Evolutionary conservation across 768 basidiomycete species (phyloP).

Genomic region (Flagelloscypha sp.): DNA sequence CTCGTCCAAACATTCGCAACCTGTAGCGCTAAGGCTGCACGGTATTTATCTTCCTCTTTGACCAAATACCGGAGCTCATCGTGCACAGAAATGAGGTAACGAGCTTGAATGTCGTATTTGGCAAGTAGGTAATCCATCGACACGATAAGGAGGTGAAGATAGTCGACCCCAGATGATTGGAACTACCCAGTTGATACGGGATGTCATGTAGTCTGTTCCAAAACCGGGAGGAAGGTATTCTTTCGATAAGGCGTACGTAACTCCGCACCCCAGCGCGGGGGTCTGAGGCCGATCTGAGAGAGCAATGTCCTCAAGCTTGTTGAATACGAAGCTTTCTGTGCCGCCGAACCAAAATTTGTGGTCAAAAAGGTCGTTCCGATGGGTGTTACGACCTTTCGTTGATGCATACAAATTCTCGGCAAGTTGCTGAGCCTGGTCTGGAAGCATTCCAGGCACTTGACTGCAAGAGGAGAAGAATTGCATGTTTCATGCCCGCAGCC

Average conservation of each 20-base stretch:
- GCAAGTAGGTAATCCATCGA: conserved; percentile 83
- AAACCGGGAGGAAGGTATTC: conserved; percentile 76
- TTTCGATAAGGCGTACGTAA: conserved; percentile 90
- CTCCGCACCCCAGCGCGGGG: conserved; percentile 88
- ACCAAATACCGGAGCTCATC: conserved; percentile 96
- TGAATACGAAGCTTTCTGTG: conserved; percentile 93
- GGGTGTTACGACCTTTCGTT: conserved; percentile 89
- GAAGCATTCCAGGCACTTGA: conserved; percentile 71
- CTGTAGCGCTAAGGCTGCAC: conserved; percentile 87
- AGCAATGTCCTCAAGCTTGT: conserved; percentile 94
- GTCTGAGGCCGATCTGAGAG: conserved; percentile 80
- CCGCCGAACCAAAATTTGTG: conserved; percentile 96
- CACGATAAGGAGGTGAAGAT: conserved; percentile 92
- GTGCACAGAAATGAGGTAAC: conserved; percentile 95
- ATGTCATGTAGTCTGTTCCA: conserved; percentile 86
- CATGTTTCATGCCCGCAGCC: conserved; percentile 97
- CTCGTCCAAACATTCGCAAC: conserved; percentile 96
- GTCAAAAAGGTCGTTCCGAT: conserved; percentile 62
- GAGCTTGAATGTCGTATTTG: conserved; percentile 77
- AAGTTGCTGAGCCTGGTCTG: conserved; percentile 68
- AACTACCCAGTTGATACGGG: conserved; percentile 99
- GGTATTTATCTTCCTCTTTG: conserved; percentile 79
- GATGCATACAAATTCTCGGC: conserved; percentile 84
- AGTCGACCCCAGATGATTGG: conserved; percentile 97
- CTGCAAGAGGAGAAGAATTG: conserved; percentile 79